Evolutionary conservation across 164 flowering plant species (phyloP), one percentile per base, ranked within the genome.

Genomic region (Nymphaea colorata): DNA sequence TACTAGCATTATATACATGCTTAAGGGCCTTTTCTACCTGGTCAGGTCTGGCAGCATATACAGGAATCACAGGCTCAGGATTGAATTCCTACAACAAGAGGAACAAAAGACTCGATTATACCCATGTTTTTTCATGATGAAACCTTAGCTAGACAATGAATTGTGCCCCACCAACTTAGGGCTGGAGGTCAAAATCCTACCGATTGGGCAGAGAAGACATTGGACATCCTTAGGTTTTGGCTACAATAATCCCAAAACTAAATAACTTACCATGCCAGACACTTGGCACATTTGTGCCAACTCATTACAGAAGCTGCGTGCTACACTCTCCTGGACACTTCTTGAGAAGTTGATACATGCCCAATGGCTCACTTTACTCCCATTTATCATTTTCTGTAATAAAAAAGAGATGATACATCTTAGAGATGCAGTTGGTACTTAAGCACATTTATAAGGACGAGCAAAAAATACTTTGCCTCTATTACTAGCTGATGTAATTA

Each of bases 261-360:
- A 10, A 55, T 63, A 59, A 71, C 18, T 10, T 82, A 87, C 91
- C 91, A 89, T 87, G 79, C 95, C 95, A 71, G 91, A 89, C 3
- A 87, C 83, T 82, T 83, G 88, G 77, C 95, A 89, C 95, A 87
- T 87, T 72, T 89, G 91, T 68, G 84, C 88, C 55, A 89, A 85
- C 77, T 89, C 90, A 70, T 72, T 78, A 72, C 92, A 89, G 69
- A 89, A 87, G 15, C 89, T 86, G 64, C 86, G 88, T 64, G 89
- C 92, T 57, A 87, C 88, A 66, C 77, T 81, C 72, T 89, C 92
- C 74, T 89, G 95, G 64, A 87, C 92, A 70, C 84, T 89, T 44
- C 89, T 70, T 62, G 95, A 89, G 66, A 89, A 89, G 72, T 89
- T 89, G 64, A 89, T 85, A 63, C 92, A 89, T 61, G 87, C 86